A percentile compares a stretch with the other conserved stretches of the same genome.
phyloP scores from a whole-genome alignment of 345 rosid genomes.

The Camelina hispida region DNA sequence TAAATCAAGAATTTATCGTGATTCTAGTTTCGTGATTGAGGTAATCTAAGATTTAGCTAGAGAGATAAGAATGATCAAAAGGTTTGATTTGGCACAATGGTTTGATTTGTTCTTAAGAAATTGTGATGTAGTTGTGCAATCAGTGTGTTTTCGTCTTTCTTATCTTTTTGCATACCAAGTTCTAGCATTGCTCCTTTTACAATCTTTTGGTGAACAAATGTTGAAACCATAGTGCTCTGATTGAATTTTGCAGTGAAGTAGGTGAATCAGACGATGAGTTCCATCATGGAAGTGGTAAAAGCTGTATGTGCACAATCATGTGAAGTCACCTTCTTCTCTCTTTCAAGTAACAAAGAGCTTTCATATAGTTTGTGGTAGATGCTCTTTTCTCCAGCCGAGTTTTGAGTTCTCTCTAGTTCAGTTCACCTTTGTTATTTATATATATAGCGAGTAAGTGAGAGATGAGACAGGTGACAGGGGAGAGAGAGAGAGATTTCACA shows the following conservation, averaged over 20 bases:
- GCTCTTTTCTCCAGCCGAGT: neutral
- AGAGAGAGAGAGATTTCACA: neutral
- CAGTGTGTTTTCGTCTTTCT: neutral
- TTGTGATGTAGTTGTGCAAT: neutral
- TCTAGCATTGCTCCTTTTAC: neutral
- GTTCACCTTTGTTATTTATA: conserved; percentile 11
- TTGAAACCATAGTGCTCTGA: conserved; percentile 13
- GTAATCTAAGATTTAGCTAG: neutral
- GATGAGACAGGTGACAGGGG: too few species aligned
- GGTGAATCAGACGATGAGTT: conserved; percentile 42
- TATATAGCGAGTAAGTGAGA: neutral
- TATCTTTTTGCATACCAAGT: neutral
- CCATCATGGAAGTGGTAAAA: conserved; percentile 36
- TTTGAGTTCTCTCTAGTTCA: conserved; percentile 7
- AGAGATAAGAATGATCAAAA: neutral
- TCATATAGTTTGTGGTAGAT: conserved; percentile 9
- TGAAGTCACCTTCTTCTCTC: neutral
- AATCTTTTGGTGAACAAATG: conserved; percentile 1
- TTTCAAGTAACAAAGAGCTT: conserved; percentile 16
- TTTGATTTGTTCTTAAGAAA: neutral
- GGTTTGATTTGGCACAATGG: neutral
- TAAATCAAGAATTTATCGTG: too few species aligned
- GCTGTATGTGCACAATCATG: conserved; percentile 48
- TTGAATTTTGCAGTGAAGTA: conserved; percentile 41
- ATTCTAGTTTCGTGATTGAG: too few species aligned